Percentiles rank a stretch among this genome's conserved stretches.
Conservation (phyloP, 805 yeast genomes). For the Yarrowia osloensis region DNA sequence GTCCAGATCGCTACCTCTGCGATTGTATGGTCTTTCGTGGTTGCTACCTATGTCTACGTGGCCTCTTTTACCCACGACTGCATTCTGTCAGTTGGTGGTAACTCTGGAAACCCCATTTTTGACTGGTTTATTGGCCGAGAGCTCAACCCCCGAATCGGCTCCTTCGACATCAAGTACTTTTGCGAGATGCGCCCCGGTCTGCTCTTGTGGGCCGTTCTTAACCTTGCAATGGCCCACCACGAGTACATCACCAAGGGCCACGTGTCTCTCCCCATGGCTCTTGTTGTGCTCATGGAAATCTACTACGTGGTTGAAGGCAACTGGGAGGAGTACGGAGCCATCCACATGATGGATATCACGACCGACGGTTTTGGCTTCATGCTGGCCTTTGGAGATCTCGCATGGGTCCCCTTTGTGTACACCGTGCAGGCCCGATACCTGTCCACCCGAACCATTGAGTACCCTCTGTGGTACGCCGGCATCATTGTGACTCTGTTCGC, state of each 20-base stretch:
- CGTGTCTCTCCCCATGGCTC: constrained; percentile 68
- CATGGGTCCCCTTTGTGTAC: constrained; percentile 90
- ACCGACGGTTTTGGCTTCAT: constrained; percentile 97
- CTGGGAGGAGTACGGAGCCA: constrained; percentile 81
- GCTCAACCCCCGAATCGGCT: constrained; percentile 84
- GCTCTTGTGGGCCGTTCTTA: constrained; percentile 78
- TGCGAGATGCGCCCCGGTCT: constrained; percentile 96
- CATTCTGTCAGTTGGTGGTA: constrained; percentile 83
- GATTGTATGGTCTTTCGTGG: constrained; percentile 59
- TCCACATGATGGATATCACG: constrained; percentile 93
- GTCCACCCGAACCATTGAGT: constrained; percentile 58
- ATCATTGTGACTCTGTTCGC: constrained; percentile 49
- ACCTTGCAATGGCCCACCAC: constrained; percentile 76
- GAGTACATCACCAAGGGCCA: constrained; percentile 65
- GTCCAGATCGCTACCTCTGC: constrained; percentile 65
- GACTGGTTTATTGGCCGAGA: constrained; percentile 99
- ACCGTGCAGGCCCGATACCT: constrained; percentile 82
- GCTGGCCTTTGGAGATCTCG: constrained; percentile 92
- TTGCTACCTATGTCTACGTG: constrained; percentile 67
- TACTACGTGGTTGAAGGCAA: constrained; percentile 91
- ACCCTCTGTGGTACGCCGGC: constrained; percentile 48
- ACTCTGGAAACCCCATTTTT: constrained; percentile 69
- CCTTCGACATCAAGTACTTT: constrained; percentile 84
- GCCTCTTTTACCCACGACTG: constrained; percentile 67
- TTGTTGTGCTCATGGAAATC: constrained; percentile 70